phyloP scores from a whole-genome alignment of 164 flowering plant species.

The Nymphaea thermarum region DNA sequence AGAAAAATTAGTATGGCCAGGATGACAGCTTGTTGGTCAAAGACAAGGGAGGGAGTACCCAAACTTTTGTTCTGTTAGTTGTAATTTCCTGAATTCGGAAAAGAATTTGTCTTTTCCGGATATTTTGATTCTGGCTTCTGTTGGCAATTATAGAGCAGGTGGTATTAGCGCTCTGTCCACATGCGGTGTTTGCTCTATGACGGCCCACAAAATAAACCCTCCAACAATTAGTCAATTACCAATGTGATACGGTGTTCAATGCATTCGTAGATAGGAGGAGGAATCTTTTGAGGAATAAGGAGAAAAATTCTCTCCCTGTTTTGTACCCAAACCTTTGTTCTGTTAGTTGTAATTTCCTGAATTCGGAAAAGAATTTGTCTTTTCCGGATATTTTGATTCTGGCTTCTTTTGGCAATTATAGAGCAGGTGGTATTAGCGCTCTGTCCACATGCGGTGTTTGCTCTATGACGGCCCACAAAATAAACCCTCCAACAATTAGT shows the following conservation, averaged over 20 bases:
- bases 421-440: not conserved
- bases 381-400: not conserved
- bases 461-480: not conserved
- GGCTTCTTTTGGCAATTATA: not conserved
- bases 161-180: not conserved
- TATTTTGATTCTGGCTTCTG: not conserved
- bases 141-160: not conserved
- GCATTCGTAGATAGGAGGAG: too few species aligned
- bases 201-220: too few species aligned
- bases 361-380: not conserved
- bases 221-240: too few species aligned
- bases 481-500: too few species aligned
- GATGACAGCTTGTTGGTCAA: not conserved
- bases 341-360: not conserved
- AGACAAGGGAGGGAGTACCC: not conserved
- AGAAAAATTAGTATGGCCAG: not conserved
- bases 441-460: not conserved
- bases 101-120: not conserved
- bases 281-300: too few species aligned
- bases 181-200: not conserved
- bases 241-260: too few species aligned
- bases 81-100: not conserved
- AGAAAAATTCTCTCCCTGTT: too few species aligned
- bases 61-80: not conserved
- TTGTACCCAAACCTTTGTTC: not conserved